Conservation (phyloP, 345 rosid genomes). For the Syzygium aqueum region DNA sequence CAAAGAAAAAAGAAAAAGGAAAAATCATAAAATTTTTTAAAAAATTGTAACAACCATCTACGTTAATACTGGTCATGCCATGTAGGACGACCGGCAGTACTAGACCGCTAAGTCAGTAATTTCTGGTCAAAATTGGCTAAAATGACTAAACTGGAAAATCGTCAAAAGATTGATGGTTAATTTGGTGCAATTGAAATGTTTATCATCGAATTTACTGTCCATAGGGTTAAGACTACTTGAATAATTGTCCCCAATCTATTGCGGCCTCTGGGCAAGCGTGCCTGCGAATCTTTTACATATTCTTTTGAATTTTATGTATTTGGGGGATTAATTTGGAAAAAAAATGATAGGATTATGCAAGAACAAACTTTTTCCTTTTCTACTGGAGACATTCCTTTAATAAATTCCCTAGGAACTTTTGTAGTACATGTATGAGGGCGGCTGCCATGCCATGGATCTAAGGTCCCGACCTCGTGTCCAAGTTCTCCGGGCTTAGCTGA, state of each 20-base stretch:
- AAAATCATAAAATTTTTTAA: not conserved
- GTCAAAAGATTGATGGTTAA: not conserved
- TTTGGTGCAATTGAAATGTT: not conserved
- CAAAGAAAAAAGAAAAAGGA: not conserved
- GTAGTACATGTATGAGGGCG: not conserved
- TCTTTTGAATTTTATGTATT: not conserved
- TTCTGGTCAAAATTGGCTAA: not conserved
- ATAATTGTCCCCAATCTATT: not conserved
- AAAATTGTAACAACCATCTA: not conserved
- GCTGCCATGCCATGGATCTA: not conserved
- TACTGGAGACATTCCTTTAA: not conserved
- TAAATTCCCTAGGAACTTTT: not conserved
- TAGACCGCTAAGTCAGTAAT: rapidly evolving
- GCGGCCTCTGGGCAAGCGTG: not conserved
- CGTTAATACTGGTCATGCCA: not conserved
- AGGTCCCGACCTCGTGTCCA: not conserved
- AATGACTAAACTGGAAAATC: not conserved
- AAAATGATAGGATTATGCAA: not conserved
- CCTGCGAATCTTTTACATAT: not conserved
- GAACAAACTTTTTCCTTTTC: not conserved
- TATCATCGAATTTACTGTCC: rapidly evolving
- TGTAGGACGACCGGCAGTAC: rapidly evolving
- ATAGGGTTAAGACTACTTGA: not conserved
- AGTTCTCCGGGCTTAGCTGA: not conserved
- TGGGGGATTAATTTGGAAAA: not conserved